A percentile compares a stretch with the other conserved stretches of the same genome.
Evolutionary conservation across 805 yeast species (phyloP).

Genomic region (Candida sakaeoensis): DNA sequence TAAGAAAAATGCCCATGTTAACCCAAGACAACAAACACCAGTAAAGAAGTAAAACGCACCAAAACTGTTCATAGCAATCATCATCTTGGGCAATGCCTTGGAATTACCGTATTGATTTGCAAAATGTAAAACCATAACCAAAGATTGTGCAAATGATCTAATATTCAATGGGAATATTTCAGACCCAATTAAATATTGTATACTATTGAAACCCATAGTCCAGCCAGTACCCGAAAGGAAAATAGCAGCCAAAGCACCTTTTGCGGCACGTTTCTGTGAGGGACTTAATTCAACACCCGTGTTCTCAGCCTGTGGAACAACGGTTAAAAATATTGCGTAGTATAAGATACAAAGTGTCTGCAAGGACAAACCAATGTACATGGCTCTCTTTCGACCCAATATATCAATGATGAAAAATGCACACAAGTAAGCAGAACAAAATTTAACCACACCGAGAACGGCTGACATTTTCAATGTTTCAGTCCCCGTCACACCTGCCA

Average conservation of each 20-base stretch:
- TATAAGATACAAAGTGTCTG: conserved; percentile 43
- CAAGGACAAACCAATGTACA: conserved; percentile 43
- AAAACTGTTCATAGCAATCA: conserved; percentile 37
- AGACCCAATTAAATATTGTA: conserved; percentile 50
- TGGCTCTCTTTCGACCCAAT: conserved; percentile 46
- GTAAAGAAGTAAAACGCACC: conserved; percentile 53
- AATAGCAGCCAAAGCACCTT: conserved; percentile 46
- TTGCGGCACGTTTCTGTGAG: conserved; percentile 34
- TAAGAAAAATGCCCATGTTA: conserved; percentile 40
- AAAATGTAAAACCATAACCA: conserved; percentile 52
- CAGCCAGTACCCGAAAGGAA: conserved; percentile 50
- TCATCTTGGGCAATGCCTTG: conserved; percentile 48
- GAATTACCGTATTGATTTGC: conserved; percentile 53
- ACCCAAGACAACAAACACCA: conserved; percentile 37
- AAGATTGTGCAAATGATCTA: conserved; percentile 44
- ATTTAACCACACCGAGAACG: conserved; percentile 48
- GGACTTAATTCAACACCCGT: conserved; percentile 23
- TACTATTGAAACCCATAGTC: conserved; percentile 54
- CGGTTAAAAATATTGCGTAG: conserved; percentile 42
- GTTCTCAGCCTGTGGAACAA: conserved; percentile 41
- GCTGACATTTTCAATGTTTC: conserved; percentile 46
- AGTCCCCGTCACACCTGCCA: conserved; percentile 41
- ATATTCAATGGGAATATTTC: conserved; percentile 51
- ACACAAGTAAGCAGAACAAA: conserved; percentile 41
- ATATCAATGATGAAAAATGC: conserved; percentile 52